Base-by-base conservation (phyloP, 2,329 filamentous ascomycete species). In the Fusarium beomiforme region DNA sequence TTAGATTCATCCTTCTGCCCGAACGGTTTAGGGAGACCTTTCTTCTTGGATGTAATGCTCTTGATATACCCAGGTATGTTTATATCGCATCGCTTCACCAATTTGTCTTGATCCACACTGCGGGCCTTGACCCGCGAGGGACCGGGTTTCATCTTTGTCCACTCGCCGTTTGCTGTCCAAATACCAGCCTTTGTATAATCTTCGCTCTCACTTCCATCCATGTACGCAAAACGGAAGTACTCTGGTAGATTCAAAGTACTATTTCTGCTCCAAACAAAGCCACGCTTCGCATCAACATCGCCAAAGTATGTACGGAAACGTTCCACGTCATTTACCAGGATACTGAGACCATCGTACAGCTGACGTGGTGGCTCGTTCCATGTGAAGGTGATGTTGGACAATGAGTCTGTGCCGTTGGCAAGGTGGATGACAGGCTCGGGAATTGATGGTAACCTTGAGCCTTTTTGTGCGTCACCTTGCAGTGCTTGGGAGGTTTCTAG, bases 301-400 rank as follows among this genome's bases (percentile, higher is more conserved):
- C 86, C 87, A 67, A 92, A 91, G 79, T 91, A 95, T 9, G 88
- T 88, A n/a, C 91, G 84, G 79, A 91, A 94, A 23, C 93, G 85
- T 80, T 97, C 93, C 1, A 97, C 93, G 73, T 97, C 93, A 76
- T 97, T 96, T 70, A 97, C 92, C 0, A 97, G 83, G 19, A 96
- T 87, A 77, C 91, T 93, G 64, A 97, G 87, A 16, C 93, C 93
- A 74, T 95, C 92, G 72, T 90, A 93, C 24, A 85, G 82, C 12
- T 82, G 81, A 5, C 83, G 70, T 36, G 69, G 82, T 24, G 84
- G 84, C 37, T 79, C 66, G 4, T 81, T 80, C 88, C 87, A 90
- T 5, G 79, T 79, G 66, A 90, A 93, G 2, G 88, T 87, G 69
- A 95, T 93, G 14, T 86, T 91, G 56, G 92, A 92, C 55, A 88